A percentile compares a stretch with the other conserved stretches of the same genome.
Evolutionary conservation across 352 stramenopile genomes (phyloP).

Genomic region (Pythium myriotylum): DNA sequence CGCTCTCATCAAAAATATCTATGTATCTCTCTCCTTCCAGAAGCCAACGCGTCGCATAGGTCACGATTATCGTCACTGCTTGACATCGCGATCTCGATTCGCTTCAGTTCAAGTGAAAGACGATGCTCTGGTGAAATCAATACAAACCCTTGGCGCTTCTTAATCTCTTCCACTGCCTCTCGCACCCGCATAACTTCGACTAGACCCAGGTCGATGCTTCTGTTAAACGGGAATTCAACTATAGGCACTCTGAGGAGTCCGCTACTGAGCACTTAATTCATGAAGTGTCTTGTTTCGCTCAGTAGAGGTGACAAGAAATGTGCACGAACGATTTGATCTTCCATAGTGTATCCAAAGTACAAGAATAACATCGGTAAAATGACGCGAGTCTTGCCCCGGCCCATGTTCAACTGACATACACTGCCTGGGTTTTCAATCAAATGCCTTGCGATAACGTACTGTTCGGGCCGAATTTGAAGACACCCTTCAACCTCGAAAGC

Average conservation of each 20-base stretch:
- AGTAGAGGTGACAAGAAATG: slow-evolving; percentile 65
- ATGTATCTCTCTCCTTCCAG: slow-evolving; percentile 58
- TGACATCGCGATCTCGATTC: slow-evolving; percentile 36
- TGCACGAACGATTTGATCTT: slow-evolving; percentile 39
- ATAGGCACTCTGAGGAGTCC: slow-evolving; percentile 40
- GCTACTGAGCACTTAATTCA: slow-evolving; percentile 57
- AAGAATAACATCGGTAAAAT: slow-evolving; percentile 90
- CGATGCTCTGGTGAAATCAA: slow-evolving; percentile 84
- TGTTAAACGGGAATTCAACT: slow-evolving; percentile 67
- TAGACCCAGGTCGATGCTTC: slow-evolving; percentile 43
- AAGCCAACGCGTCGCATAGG: slow-evolving; percentile 23
- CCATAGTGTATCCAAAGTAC: slow-evolving; percentile 35
- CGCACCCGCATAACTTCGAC: slow-evolving; percentile 34
- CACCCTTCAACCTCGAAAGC: slow-evolving; percentile 84
- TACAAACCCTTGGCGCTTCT: slow-evolving; percentile 44
- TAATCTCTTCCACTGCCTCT: slow-evolving; percentile 40
- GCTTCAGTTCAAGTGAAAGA: slow-evolving; percentile 89
- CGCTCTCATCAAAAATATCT: slow-evolving; percentile 88
- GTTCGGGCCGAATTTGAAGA: slow-evolving; percentile 79
- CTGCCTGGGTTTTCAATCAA: slow-evolving; percentile 61
- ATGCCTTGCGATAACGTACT: slow-evolving; percentile 70
- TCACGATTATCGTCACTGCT: slow-evolving; percentile 21
- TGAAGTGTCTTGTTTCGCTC: slow-evolving; percentile 59
- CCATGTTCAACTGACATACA: slow-evolving; percentile 87
- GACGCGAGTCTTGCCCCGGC: slow-evolving; percentile 81